Conservation (phyloP, 2,329 filamentous ascomycete species). For the Fusarium neocosmosporiellum region DNA sequence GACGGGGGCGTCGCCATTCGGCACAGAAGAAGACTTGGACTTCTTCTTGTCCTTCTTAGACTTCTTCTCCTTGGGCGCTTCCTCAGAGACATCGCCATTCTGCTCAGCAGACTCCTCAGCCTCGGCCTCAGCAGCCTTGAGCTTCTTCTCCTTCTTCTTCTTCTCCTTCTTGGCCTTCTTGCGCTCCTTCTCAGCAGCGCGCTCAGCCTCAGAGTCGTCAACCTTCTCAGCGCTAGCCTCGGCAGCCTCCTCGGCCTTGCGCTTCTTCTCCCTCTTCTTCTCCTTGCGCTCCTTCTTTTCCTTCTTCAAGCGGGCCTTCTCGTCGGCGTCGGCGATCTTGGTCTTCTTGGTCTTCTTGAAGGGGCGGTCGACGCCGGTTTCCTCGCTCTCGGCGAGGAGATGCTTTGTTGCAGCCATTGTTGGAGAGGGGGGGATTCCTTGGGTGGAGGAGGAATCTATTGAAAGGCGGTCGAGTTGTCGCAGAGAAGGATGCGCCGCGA, state of each 20-base stretch:
- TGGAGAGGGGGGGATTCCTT: background rate
- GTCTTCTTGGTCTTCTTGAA: constrained; percentile 57
- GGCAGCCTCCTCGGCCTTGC: constrained; percentile 41
- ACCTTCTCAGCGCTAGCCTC: constrained; percentile 45
- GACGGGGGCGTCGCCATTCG: constrained; percentile 11
- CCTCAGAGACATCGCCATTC: constrained; percentile 35
- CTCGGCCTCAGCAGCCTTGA: constrained; percentile 34
- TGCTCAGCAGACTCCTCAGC: constrained; percentile 20
- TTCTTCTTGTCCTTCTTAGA: constrained; percentile 50
- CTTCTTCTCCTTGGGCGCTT: constrained; percentile 49
- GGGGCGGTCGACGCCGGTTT: constrained; percentile 44
- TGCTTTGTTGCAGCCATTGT: constrained; percentile 57
- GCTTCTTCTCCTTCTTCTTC: constrained; percentile 43
- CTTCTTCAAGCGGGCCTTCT: constrained; percentile 53
- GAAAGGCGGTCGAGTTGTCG: constrained; percentile 30
- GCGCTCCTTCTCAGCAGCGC: constrained; percentile 50
- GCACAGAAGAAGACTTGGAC: constrained; percentile 36
- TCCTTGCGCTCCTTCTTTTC: constrained; percentile 55
- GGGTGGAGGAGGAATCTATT: constrained; percentile 1
- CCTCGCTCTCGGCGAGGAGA: constrained; percentile 51
- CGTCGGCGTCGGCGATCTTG: constrained; percentile 49
- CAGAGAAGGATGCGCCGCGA: constrained; percentile 28
- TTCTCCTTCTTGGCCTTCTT: constrained; percentile 47
- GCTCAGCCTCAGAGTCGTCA: constrained; percentile 43
- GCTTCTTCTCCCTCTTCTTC: constrained; percentile 55